These are phyloP conservation scores for Lasiosphaeris hirsuta DNA, from an alignment of 495 filamentous ascomycete species.

Conservation along the genomic window DNA sequence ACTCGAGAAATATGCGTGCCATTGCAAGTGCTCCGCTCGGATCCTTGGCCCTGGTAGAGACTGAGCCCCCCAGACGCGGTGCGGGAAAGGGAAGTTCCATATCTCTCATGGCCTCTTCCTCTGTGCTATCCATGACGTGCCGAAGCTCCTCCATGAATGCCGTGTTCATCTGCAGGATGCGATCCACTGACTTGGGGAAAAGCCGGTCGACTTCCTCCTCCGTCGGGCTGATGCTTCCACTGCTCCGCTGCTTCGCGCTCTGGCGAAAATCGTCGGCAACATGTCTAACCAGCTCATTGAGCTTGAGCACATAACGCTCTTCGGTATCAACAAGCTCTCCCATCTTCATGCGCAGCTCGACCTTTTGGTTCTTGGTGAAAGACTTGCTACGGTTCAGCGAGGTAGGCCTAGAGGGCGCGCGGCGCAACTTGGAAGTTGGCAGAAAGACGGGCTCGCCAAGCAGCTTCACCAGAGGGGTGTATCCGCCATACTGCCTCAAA, in stretches of 20 bases:
- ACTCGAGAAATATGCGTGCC: slow-evolving; percentile 74
- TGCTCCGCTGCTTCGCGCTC: slow-evolving; percentile 55
- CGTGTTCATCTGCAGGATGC: slow-evolving; percentile 75
- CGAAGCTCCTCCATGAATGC: slow-evolving; percentile 73
- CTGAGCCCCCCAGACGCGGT: slow-evolving; percentile 45
- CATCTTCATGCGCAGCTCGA: slow-evolving; percentile 81
- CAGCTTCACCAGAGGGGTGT: slow-evolving; percentile 66
- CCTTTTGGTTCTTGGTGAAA: slow-evolving; percentile 77
- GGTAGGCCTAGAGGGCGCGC: slow-evolving; percentile 82
- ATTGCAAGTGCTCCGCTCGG: slow-evolving; percentile 69
- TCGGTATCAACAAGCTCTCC: slow-evolving; percentile 91
- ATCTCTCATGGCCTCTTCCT: slow-evolving; percentile 70
- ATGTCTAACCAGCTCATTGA: slow-evolving; percentile 74
- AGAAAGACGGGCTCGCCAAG: slow-evolving; percentile 82
- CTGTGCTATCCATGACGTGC: slow-evolving; percentile 74
- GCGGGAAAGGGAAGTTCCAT: slow-evolving; percentile 46
- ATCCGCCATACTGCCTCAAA: slow-evolving; percentile 67
- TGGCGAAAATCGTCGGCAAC: slow-evolving; percentile 69
- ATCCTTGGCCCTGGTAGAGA: slow-evolving; percentile 54
- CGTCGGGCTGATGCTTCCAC: slow-evolving; percentile 67
- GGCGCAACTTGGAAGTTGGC: slow-evolving; percentile 80
- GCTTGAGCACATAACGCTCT: slow-evolving; percentile 83
- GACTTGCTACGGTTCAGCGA: slow-evolving; percentile 67
- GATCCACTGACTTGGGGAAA: slow-evolving; percentile 74
- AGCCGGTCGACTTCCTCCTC: slow-evolving; percentile 68